These are phyloP conservation scores for Starmerella apis DNA, from an alignment of 805 yeast species.

Conservation along the genomic window DNA sequence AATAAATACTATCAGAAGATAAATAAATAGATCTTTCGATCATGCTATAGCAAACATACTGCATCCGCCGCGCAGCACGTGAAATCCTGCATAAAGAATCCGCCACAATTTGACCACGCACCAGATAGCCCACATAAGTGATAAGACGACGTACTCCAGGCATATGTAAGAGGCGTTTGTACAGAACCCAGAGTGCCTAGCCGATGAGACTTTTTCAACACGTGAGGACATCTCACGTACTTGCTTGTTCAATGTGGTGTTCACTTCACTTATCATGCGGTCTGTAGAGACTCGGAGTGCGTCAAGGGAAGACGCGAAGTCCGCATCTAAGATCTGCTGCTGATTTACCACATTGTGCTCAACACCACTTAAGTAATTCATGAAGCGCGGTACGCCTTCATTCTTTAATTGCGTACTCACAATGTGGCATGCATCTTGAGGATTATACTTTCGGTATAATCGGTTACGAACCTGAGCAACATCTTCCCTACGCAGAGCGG, in stretches of 20 bases:
- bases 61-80: conserved; percentile 8
- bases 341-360: conserved; percentile 18
- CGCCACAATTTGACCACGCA: conserved; percentile 14
- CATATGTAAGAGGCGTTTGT: conserved; percentile 14
- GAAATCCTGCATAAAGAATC: not conserved
- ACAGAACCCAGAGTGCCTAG: conserved; percentile 13
- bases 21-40: not conserved
- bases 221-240: conserved; percentile 24
- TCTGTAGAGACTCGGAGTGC: conserved; percentile 25
- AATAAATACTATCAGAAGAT: not conserved
- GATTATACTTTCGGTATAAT: not conserved
- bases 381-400: conserved; percentile 19
- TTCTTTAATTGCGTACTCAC: conserved; percentile 16
- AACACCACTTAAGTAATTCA: conserved; percentile 19
- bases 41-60: conserved; percentile 7
- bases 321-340: conserved; percentile 22
- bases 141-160: conserved; percentile 23
- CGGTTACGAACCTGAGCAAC: not conserved
- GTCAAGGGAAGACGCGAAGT: conserved; percentile 22
- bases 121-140: conserved; percentile 24
- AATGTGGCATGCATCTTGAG: not conserved
- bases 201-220: conserved; percentile 21
- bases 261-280: conserved; percentile 26
- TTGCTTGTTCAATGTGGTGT: conserved; percentile 25
- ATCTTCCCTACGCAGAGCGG: conserved; percentile 19